Evolutionary conservation across 2,329 filamentous ascomycete genomes (phyloP), one percentile per base, ranked within the genome.

Genomic region (Elsinoe batatas): DNA sequence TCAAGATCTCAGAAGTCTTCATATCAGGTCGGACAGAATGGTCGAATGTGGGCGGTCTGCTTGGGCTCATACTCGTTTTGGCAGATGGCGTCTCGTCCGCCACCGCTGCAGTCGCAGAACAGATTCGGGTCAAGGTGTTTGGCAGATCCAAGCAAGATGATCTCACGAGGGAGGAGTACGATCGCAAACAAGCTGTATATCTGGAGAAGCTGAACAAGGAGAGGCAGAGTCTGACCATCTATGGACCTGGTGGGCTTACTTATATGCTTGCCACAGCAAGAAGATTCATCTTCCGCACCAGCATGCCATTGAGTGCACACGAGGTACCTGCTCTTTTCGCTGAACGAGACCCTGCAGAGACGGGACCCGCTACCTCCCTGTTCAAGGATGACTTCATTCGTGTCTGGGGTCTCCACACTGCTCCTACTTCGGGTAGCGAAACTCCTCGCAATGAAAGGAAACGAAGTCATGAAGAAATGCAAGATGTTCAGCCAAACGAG

Each of bases 1-100:
- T 76, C 26, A 85, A 85, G 66, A 75, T 88, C 1, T 80, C 82
- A 46, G 83, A 95, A 64, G 74, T 95, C 57, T 96, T 98, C 68
- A 68, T 98, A 57, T 87, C 88, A 0, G 93, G 93, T 2, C 77
- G 76, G 38, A 80, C 87, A 38, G 78, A 82, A 67, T 96, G 90
- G 89, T 72, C 75, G 30, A 87, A 81, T 63, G 80, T 81, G 33
- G 93, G 93, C 57, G 93, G 93, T 3, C 72, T 97, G 60, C 74
- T 95, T 59, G 93, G 93, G 53, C 80, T 91, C 74, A 79, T 96
- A 57, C 77, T 98, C 61, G 94, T 88, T 3, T 69, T 95, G 57
- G 89, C 91, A 26, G 89, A 93, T 68, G 69, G 79, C 18, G 73
- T 78, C 5, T 68, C 72, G 13, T 68, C 75, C 1, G 74, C 72